Conservation (phyloP, 192 early-diverging fungal genomes). For the Oehlia diaphana region DNA sequence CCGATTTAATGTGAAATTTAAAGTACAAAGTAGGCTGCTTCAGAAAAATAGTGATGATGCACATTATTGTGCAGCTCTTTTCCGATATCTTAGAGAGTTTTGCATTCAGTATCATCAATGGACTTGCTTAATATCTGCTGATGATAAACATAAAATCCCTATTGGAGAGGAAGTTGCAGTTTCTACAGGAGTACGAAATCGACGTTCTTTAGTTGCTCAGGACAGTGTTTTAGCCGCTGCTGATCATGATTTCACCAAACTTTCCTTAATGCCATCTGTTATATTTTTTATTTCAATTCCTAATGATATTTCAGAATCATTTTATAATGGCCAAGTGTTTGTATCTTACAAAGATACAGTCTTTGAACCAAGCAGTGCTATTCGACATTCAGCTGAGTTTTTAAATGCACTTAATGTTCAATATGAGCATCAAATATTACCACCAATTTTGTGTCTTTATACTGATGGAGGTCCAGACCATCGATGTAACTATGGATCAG, state of each 20-base stretch:
- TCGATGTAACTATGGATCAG: no score
- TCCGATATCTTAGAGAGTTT: no score
- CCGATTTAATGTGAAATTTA: no score
- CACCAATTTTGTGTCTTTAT: background rate
- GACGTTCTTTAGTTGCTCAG: background rate
- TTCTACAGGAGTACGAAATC: background rate
- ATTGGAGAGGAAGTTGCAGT: background rate
- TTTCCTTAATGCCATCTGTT: background rate
- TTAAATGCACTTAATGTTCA: background rate
- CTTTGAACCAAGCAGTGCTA: no score
- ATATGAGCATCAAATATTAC: background rate
- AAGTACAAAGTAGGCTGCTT: no score
- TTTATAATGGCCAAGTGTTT: background rate
- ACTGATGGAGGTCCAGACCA: no score
- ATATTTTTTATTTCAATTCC: background rate
- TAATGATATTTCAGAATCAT: background rate
- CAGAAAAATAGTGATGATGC: no score
- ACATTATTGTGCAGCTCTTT: no score
- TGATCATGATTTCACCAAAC: background rate
- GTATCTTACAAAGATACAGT: no score
- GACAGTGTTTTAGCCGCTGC: background rate
- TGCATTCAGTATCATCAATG: no score
- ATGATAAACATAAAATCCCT: no score
- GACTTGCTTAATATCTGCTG: no score
- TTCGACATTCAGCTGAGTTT: background rate